A percentile compares a stretch with the other conserved stretches of the same genome.
phyloP scores from a whole-genome alignment of 75 land plant species.

The Sequoia sempervirens region DNA sequence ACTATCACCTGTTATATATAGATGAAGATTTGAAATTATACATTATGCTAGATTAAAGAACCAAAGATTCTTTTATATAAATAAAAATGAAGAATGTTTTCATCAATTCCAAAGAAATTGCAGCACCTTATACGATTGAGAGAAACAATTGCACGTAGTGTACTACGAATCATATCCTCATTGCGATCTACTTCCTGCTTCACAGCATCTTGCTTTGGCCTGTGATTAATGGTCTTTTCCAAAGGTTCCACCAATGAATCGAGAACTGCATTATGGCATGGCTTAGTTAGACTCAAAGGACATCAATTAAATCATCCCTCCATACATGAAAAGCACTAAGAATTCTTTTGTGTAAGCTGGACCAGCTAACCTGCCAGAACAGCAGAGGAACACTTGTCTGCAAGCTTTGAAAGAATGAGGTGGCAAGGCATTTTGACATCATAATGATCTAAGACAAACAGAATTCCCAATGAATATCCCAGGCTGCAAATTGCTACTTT shows the following conservation, averaged over 20 bases:
- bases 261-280: slow-evolving; percentile 45
- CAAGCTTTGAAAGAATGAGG: slow-evolving; percentile 91
- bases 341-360: not conserved
- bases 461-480: not conserved
- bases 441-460: slow-evolving; percentile 79
- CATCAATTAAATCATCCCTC: not conserved
- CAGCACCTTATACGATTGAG: slow-evolving; percentile 81
- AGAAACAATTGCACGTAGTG: slow-evolving; percentile 90
- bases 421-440: slow-evolving; percentile 99
- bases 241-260: slow-evolving; percentile 92
- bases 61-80: too few species aligned
- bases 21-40: slow-evolving; percentile 9
- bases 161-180: slow-evolving; percentile 99
- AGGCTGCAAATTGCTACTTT: not conserved
- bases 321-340: not conserved
- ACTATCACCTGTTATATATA: too few species aligned
- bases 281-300: not conserved
- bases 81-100: not conserved
- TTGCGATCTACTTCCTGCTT: slow-evolving; percentile 99
- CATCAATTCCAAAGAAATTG: not conserved
- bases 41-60: not conserved
- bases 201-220: slow-evolving; percentile 93
- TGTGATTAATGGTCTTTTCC: slow-evolving; percentile 87
- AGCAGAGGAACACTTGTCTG: slow-evolving; percentile 90
- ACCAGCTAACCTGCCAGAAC: slow-evolving; percentile 76